Base-by-base conservation (phyloP, 768 basidiomycete genomes). In the Ramaria rubella region DNA sequence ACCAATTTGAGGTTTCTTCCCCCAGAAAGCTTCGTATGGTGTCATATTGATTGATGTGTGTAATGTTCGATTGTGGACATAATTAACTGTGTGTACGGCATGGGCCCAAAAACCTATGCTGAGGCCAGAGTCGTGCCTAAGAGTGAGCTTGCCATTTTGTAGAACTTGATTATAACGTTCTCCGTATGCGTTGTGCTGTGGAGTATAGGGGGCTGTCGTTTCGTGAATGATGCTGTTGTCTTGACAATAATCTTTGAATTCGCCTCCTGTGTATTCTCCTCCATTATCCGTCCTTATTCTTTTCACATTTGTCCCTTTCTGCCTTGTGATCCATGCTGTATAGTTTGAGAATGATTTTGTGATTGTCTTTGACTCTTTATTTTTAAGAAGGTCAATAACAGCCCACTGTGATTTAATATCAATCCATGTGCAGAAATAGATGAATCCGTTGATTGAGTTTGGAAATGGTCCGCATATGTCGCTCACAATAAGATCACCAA, bases 171-270 rank as follows among this genome's bases (percentile, higher is more conserved):
- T 49, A 4, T 36, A 5, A 3, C 48, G 44, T 31, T 57, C 55
- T 0, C 31, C 58, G 60, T 64, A 2, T 64, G 67, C 70, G 55
- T 76, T 76, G 26, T 75, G 71, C 0, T 68, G 60, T 0, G 71
- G 71, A 6, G 70, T 69, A 30, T 76, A 73, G 2, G 71, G 74
- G 4, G 66, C 67, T 0, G 67, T 71, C 0, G 60, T 62, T 15
- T 75, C 66, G 0, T 72, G 57, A 0, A 62, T 62, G 5, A 73
- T 72, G 0, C 73, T 71, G 1, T 63, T 57, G 0, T 49, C 4
- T 0, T 33, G 55, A 29, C 64, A 63, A 59, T 67, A 72, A 0
- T 45, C 15, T 36, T 59, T 62, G 14, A 70, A 34, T 2, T 57
- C 46, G 0, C 46, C 44, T 23, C 72, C 70, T 4, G 4, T 19